Evolutionary conservation across 176 grass and related monocot species (phyloP), one percentile per base, ranked within the genome.

Genomic region (Oryza nivara): DNA sequence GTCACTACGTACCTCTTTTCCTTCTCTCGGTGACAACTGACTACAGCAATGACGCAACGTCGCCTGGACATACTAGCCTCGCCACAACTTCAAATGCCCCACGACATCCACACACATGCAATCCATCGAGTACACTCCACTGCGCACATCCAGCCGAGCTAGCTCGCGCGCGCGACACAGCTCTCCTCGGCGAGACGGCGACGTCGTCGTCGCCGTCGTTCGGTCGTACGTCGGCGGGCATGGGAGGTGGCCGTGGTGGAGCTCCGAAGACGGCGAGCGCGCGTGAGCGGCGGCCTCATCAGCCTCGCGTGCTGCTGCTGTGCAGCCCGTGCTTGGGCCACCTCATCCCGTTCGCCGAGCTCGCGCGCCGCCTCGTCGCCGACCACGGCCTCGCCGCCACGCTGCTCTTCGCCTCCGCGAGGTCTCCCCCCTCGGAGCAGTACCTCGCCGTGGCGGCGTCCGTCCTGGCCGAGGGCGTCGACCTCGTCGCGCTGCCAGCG

Each of bases 251-350:
- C 30, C 30, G 2, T 32, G 30, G 30, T 32, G 30, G 30, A 32
- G 30, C 30, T 32, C 30, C 30, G 2, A 2, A 2, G 30, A 32
- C 30, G 30, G 30, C 30, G 30, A 32, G 30, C 30, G 30, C 30
- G 30, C 30, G 30, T 3, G 30, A 2, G 30, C 30, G 2, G 30
- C 2, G 30, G 30, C 30, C 30, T 32, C 28, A 28, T 28, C 28
- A 40, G 38, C 38, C 38, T 40, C 38, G 80, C 60, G 84, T 92
- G 26, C 34, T 83, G 36, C 73, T 97, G 8, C 81, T 92, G 1
- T 67, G 89, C 30, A 93, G 87, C 46, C 91, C 94, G 35, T 92
- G 91, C 79, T 84, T 93, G 79, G 94, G 94, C 20, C 91, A 97
- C 61, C 89, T 97, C 65, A 97, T 94, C 47, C 85, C 91, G 6